Evolutionary conservation across 164 flowering plant genomes (phyloP), one percentile per base, ranked within the genome.

Genomic region (Brasenia schreberi): DNA sequence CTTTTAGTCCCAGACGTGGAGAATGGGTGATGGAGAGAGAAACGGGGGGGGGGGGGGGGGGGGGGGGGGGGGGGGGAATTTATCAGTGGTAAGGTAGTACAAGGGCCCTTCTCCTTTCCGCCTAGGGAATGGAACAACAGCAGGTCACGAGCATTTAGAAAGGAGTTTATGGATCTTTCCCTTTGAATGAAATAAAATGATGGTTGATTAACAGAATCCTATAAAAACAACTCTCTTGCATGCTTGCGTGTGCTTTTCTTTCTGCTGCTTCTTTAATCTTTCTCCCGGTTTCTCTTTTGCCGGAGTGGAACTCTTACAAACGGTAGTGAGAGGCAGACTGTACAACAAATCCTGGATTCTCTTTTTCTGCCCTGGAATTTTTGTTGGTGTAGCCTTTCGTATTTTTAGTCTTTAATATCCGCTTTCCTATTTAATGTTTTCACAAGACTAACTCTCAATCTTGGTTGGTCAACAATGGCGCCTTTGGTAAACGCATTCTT

Each of bases 61-160:
- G n/a, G n/a, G n/a, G 67, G 53, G 66, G 61, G 66, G 79, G 71
- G 84, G 62, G 77, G 66, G 73, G 90, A 87, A 84, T 85, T 83
- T 86, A 80, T 87, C 97, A 83, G 83, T 71, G 85, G 88, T 91
- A 81, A 33, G 39, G 39, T 33, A 96, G 93, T 49, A 49, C 56
- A 49, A 49, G 10, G 56, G 16, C 56, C 39, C 2, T 33, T 33
- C 39, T 2, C 27, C 2, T 23, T 23, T 23, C 27, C 27, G 27
- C 27, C 27, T 23, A 23, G 27, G 39, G 39, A 33, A 33, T 33
- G 39, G 39, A 33, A 33, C 39, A 33, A 33, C 39, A 33, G 39
- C 39, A 33, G 2, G 4, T 23, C 27, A 23, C 27, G 27, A 23
- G 27, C 27, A 23, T 23, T 23, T 23, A 23, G 27, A 23, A 23